Percentiles rank a stretch among this genome's conserved stretches.
phyloP scores from a whole-genome alignment of 108 stramenopile species.

The Pseudonitzschia delicatissima region DNA sequence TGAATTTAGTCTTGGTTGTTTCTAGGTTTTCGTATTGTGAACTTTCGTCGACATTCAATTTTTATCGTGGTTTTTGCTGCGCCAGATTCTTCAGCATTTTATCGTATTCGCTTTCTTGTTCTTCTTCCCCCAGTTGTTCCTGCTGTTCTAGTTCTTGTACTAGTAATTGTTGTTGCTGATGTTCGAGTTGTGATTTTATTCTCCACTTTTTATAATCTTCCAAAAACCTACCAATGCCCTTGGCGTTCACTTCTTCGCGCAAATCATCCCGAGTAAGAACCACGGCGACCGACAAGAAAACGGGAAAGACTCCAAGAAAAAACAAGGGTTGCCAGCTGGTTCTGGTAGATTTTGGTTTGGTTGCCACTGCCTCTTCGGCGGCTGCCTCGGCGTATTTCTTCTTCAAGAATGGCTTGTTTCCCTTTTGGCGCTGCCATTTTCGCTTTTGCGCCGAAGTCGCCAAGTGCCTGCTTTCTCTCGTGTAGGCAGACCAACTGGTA shows the following conservation, averaged over 20 bases:
- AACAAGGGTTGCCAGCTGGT: conserved; percentile 20
- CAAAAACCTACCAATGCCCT: conserved; percentile 9
- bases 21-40: too few relatives aligned
- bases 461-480: neutral
- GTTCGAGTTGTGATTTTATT: too few relatives aligned
- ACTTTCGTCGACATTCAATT: too few relatives aligned
- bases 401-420: conserved; percentile 5
- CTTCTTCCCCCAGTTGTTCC: neutral
- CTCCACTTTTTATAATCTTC: conserved; percentile 9
- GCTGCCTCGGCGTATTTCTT: neutral
- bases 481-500: too few relatives aligned
- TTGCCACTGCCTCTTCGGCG: neutral
- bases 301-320: conserved; percentile 35
- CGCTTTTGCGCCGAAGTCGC: conserved; percentile 25
- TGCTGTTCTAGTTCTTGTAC: too few relatives aligned
- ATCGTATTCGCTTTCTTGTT: neutral
- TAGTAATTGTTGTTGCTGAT: too few relatives aligned
- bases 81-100: neutral
- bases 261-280: conserved; percentile 33
- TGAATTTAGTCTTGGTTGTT: too few relatives aligned
- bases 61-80: too few relatives aligned
- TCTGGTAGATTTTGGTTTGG: neutral
- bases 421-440: conserved; percentile 16
- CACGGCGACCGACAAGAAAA: conserved; percentile 22
- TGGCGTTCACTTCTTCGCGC: conserved; percentile 19